Evolutionary conservation across 495 filamentous ascomycete genomes (phyloP), one percentile per base, ranked within the genome.

Genomic region (Penicillium salamii): DNA sequence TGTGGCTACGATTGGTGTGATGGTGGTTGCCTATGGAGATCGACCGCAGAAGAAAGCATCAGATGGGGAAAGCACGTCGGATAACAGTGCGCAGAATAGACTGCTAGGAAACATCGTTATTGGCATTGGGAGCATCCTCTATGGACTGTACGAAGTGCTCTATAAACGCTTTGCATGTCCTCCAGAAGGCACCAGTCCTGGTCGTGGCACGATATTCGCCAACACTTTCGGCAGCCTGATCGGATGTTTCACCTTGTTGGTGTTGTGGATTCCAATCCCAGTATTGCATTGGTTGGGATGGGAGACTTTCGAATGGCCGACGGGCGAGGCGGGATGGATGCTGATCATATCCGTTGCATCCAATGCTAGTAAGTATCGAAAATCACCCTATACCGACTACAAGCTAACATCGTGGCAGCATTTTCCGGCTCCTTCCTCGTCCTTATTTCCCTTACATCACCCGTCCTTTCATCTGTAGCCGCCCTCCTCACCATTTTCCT

Each of bases 371-470:
- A 68, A 69, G 80, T 78, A 18, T 21, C 15, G 21, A 26, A n/a
- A n/a, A 7, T 31, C 14, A 9, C 3, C 20, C 36, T 23, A 38
- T 19, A 21, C 43, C 2, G 18, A 7, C 1, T 12, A 44, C 11
- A 18, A 20, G 41, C 52, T 55, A 53, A 61, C 43, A 18, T 12
- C 58, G 0, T 2, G 14, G 46, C 52, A 82, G 80, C 75, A 17
- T 98, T 98, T 68, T 90, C 90, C 11, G 93, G 93, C n/a, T 87
- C 84, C 21, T 97, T 98, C 71, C 76, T 98, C 13, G 85, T 95
- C 18, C 78, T 98, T 14, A 97, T 98, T 49, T 88, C 83, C 8
- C 78, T 98, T 8, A 98, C 93, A 3, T 90, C 86, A 14, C 93
- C 93, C 3, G 93, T 98, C 7, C 76, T 98, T 5, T 91, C 85